Evolutionary conservation across 1,284 basidiomycete species (phyloP).

Genomic region (Ceratobasidium sp.): DNA sequence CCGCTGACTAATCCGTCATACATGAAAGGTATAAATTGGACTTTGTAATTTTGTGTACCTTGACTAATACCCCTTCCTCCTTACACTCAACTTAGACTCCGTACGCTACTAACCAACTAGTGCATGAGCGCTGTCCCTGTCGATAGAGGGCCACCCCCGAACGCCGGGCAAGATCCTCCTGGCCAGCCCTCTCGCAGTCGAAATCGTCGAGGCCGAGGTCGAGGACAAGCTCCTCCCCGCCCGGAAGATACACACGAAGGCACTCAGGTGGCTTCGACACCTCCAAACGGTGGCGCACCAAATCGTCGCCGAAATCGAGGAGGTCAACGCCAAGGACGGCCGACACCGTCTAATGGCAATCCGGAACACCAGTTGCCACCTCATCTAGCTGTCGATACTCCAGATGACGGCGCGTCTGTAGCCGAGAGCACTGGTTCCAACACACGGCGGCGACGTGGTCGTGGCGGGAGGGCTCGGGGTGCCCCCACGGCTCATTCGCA

Average conservation of each 20-base stretch:
- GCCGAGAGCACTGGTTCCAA: constrained; percentile 33
- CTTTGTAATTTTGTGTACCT: background rate
- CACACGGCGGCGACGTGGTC: constrained; percentile 9
- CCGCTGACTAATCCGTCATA: constrained; percentile 19
- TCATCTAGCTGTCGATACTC: constrained; percentile 11
- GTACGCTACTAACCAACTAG: constrained; percentile 14
- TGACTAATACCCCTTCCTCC: constrained; percentile 1
- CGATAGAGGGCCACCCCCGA: constrained; percentile 37
- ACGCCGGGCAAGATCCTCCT: constrained; percentile 28
- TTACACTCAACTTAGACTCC: background rate
- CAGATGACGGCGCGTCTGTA: constrained; percentile 36
- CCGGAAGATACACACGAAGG: constrained; percentile 22
- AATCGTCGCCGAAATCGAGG: constrained; percentile 29
- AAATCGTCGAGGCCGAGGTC: constrained; percentile 42
- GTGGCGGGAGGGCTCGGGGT: constrained; percentile 15
- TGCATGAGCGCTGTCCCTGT: constrained; percentile 41
- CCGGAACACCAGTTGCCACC: constrained; percentile 35
- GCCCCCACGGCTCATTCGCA: constrained; percentile 3
- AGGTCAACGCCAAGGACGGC: constrained; percentile 25
- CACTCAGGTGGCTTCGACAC: background rate
- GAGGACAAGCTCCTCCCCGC: constrained; percentile 41
- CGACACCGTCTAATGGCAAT: constrained; percentile 18
- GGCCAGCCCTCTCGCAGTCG: constrained; percentile 5
- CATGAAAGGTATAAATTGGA: constrained; percentile 27
- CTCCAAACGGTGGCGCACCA: background rate